Evolutionary conservation across 2,329 filamentous ascomycete species (phyloP).

Genomic region (Cryphonectria carpinicola): DNA sequence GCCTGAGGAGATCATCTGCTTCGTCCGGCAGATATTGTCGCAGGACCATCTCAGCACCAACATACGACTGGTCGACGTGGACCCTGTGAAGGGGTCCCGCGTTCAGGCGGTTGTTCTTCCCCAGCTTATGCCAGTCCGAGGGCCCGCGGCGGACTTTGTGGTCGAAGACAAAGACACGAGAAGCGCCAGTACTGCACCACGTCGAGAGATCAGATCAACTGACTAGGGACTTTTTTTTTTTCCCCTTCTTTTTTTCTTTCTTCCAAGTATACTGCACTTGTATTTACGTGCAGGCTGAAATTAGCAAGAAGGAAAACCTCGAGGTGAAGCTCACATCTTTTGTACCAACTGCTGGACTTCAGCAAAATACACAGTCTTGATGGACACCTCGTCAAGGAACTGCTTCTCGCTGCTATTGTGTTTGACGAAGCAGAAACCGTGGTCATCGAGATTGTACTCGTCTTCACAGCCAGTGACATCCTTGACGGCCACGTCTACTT

Average conservation of each 20-base stretch:
- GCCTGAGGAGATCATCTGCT: slow-evolving; percentile 34
- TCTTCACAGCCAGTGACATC: slow-evolving; percentile 67
- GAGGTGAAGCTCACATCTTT: background rate
- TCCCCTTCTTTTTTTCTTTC: too few species aligned
- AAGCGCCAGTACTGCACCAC: slow-evolving; percentile 46
- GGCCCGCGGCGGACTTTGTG: slow-evolving; percentile 57
- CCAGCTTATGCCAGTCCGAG: slow-evolving; percentile 67
- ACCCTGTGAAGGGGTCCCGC: slow-evolving; percentile 53
- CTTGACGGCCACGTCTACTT: slow-evolving; percentile 55
- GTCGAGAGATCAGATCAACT: slow-evolving; percentile 57
- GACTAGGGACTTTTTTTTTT: too few species aligned
- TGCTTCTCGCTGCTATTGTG: slow-evolving; percentile 59
- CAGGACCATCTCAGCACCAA: slow-evolving; percentile 34
- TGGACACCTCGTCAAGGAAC: slow-evolving; percentile 47
- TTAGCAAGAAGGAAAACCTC: background rate
- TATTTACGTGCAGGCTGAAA: background rate
- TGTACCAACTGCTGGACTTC: background rate
- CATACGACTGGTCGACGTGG: slow-evolving; percentile 49
- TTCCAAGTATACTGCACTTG: background rate
- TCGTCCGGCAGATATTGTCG: slow-evolving; percentile 31
- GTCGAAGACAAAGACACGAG: slow-evolving; percentile 20
- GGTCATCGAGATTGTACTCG: slow-evolving; percentile 61
- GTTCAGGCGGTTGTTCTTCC: slow-evolving; percentile 64
- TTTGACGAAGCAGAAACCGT: slow-evolving; percentile 59
- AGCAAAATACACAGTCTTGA: background rate